Base-by-base conservation (phyloP, 441 rosid species). In the Pelargonium myrrhifolium region DNA sequence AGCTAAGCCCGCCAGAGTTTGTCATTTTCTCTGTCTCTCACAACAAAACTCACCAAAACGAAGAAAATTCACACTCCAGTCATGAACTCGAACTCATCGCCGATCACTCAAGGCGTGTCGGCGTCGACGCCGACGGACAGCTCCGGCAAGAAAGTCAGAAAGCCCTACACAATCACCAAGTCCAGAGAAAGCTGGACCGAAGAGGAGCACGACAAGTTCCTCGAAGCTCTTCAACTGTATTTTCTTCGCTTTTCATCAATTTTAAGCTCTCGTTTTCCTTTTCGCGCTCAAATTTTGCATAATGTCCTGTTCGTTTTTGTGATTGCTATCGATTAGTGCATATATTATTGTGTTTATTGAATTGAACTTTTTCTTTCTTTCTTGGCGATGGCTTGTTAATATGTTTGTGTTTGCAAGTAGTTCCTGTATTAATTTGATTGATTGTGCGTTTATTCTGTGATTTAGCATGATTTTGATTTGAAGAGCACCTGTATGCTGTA, bases 171-270 rank as follows among this genome's bases (percentile, higher is more conserved):
- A 31, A 74, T 74, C 69, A 74, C 76, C 66, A 74, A 74, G 72
- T 74, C 76, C 62, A 68, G 76, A 43, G 76, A 74, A 69, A 74
- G 76, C 53, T 74, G 76, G 76, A 68, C 76, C 58, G 76, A 74
- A 10, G 76, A 74, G 39, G 76, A 74, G 68, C 76, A 74, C 66
- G 72, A 74, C 76, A 74, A 74, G 69, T 74, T 74, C 72, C 72
- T 68, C 26, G 26, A 24, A 24, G 26, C 26, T 24, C 26, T 24
- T 24, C 26, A 24, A 64, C 65, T 61, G 56, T 10, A 6, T 51
- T 64, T 45, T 22, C n/a, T 21, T 59, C 9, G 18, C 3, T 26
- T 39, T 37, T 18, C 60, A n/a, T 43, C 18, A 8, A n/a, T n/a
- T n/a, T n/a, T n/a, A n/a, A n/a, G n/a, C n/a, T n/a, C n/a, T n/a